phyloP scores from a whole-genome alignment of 352 stramenopile genomes.

The Detonula confervacea region DNA sequence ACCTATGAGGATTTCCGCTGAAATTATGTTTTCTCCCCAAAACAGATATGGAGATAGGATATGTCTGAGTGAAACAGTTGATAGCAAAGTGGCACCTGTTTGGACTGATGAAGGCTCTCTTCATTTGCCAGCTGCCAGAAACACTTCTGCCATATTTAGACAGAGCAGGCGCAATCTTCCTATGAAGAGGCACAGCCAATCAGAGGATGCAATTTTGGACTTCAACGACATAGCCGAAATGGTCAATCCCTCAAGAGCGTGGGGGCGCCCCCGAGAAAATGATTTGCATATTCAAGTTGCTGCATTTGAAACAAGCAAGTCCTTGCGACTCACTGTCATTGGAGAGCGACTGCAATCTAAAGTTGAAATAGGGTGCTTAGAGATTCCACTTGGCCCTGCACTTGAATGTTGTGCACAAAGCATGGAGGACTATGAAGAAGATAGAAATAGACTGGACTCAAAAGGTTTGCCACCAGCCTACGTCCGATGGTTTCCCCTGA shows the following conservation, averaged over 20 bases:
- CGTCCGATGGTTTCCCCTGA: slow-evolving; percentile 83
- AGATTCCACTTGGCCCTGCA: slow-evolving; percentile 75
- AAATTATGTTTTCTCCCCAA: neutral
- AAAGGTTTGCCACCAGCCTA: slow-evolving; percentile 57
- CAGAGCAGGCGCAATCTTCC: slow-evolving; percentile 2
- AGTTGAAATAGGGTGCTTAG: slow-evolving; percentile 77
- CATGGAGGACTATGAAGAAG: slow-evolving; percentile 69
- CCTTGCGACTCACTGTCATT: slow-evolving; percentile 79
- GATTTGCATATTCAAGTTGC: slow-evolving; percentile 79
- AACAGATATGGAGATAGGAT: slow-evolving; percentile 66
- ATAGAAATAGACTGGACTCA: slow-evolving; percentile 26
- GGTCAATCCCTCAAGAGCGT: slow-evolving; percentile 42
- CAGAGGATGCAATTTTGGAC: slow-evolving; percentile 24
- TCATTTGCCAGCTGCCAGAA: slow-evolving; percentile 7
- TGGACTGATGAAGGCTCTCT: slow-evolving; percentile 62
- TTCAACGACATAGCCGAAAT: slow-evolving; percentile 58
- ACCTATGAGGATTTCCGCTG: neutral
- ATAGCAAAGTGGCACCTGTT: slow-evolving; percentile 78
- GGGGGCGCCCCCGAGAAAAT: slow-evolving; percentile 53
- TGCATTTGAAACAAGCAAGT: slow-evolving; percentile 83
- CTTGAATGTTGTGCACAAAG: slow-evolving; percentile 74
- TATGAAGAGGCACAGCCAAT: neutral
- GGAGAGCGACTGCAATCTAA: slow-evolving; percentile 77
- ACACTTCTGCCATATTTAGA: slow-evolving; percentile 14
- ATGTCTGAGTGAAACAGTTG: slow-evolving; percentile 66